These are phyloP conservation scores for Sanguinoderma infundibulare DNA, from an alignment of 1,284 basidiomycete species.

Conservation along the genomic window DNA sequence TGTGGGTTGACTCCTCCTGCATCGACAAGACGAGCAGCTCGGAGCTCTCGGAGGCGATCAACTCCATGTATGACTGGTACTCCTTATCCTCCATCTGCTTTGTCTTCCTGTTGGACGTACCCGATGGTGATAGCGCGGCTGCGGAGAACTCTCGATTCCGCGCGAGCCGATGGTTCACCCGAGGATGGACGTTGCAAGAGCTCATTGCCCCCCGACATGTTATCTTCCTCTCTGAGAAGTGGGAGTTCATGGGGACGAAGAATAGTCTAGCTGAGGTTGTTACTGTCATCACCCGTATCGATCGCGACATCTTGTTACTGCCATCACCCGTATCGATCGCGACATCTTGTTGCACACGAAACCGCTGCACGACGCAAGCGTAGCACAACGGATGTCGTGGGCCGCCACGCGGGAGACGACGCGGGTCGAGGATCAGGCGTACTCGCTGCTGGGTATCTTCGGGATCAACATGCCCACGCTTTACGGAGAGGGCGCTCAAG, in stretches of 20 bases:
- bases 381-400: conserved; percentile 7
- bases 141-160: conserved; percentile 1
- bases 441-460: conserved; percentile 8
- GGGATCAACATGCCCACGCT: conserved; percentile 1
- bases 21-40: conserved; percentile 15
- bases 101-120: conserved; percentile 7
- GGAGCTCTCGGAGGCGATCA: conserved; percentile 12
- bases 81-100: conserved; percentile 3
- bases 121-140: background rate
- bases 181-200: conserved; percentile 11
- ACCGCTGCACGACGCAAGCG: background rate
- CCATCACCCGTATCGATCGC: conserved; percentile 2
- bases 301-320: conserved; percentile 3
- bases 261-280: background rate
- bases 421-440: conserved; percentile 9
- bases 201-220: conserved; percentile 5
- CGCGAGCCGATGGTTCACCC: conserved; percentile 3
- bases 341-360: too few relatives aligned
- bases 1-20: conserved; percentile 8
- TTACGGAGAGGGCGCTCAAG: conserved; percentile 8
- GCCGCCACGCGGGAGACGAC: conserved; percentile 5
- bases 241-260: conserved; percentile 1
- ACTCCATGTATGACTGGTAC: conserved; percentile 12
- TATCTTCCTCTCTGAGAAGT: conserved; percentile 3
- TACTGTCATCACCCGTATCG: conserved; percentile 1